These are phyloP conservation scores for Eimeria maxima DNA, from an alignment of 169 alveolate genomes.

Conservation along the genomic window DNA sequence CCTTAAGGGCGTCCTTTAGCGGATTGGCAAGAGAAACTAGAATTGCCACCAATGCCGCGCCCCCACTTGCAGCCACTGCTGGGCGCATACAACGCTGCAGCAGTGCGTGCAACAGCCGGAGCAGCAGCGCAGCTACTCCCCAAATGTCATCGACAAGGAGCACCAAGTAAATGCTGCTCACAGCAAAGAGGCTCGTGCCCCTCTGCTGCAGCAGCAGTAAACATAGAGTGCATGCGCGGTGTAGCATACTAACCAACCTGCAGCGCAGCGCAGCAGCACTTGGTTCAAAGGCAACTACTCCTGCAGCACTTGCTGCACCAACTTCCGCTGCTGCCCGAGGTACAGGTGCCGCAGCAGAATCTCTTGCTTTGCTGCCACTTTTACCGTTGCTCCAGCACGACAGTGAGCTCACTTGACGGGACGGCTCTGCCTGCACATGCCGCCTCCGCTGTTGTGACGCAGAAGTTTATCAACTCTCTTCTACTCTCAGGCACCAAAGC, in stretches of 20 bases:
- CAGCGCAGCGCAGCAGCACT: constrained; percentile 31
- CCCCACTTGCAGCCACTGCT: constrained; percentile 24
- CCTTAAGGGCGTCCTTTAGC: constrained; percentile 47
- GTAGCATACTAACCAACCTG: constrained; percentile 49
- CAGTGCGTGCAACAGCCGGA: constrained; percentile 59
- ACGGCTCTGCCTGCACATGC: background rate
- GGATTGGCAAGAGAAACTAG: constrained; percentile 61
- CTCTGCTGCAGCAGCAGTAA: constrained; percentile 66
- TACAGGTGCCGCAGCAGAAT: background rate
- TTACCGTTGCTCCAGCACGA: background rate
- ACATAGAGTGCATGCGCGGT: constrained; percentile 68
- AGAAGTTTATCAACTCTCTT: background rate
- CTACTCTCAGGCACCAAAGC: background rate
- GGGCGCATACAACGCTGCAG: constrained; percentile 68
- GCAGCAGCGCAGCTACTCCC: constrained; percentile 62
- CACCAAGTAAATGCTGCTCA: constrained; percentile 28
- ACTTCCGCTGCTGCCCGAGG: background rate
- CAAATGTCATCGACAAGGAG: constrained; percentile 56
- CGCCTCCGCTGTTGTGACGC: background rate
- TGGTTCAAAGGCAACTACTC: background rate
- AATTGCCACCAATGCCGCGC: constrained; percentile 17
- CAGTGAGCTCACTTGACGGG: background rate
- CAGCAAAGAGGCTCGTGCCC: constrained; percentile 49
- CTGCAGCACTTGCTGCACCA: background rate
- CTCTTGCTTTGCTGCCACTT: background rate